Evolutionary conservation across 441 rosid genomes (phyloP).

Genomic region (Bruguiera hainesii): DNA sequence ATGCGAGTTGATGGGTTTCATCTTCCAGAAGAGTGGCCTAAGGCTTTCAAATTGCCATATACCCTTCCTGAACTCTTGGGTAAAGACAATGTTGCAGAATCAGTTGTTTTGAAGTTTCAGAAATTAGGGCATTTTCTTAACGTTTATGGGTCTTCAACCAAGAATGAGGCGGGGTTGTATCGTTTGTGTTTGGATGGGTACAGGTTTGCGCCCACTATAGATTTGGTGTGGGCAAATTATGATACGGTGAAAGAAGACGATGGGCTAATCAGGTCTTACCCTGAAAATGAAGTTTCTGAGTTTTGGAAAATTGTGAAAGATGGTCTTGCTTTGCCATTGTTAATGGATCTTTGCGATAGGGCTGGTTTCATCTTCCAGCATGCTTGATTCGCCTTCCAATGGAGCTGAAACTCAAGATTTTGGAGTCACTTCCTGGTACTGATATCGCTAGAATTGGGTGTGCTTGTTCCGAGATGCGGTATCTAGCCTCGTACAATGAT

Average conservation of each 20-base stretch:
- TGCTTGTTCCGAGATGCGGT: conserved; percentile 47
- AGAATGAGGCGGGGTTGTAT: conserved; percentile 19
- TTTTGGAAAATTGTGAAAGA: conserved; percentile 77
- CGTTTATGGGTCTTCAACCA: conserved; percentile 49
- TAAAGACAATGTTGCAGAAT: conserved; percentile 23
- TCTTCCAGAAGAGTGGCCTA: conserved; percentile 38
- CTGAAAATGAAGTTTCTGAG: conserved; percentile 44
- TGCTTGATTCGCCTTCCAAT: conserved; percentile 56
- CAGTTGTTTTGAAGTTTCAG: conserved; percentile 48
- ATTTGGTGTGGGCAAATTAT: conserved; percentile 29
- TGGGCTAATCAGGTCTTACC: conserved; percentile 13
- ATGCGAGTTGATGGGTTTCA: conserved; percentile 36
- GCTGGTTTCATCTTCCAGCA: conserved; percentile 47
- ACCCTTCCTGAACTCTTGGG: conserved; percentile 47
- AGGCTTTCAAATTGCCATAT: conserved; percentile 41
- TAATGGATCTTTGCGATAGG: conserved; percentile 53
- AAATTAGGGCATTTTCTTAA: conserved; percentile 44
- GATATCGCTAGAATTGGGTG: conserved; percentile 52
- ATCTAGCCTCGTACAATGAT: conserved; percentile 48
- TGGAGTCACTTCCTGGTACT: conserved; percentile 48
- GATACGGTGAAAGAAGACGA: conserved; percentile 19
- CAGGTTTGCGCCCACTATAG: conserved; percentile 44
- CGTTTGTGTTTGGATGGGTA: conserved; percentile 38
- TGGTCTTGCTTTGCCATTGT: conserved; percentile 54
- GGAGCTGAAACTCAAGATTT: conserved; percentile 57